Base-by-base conservation (phyloP, 106 monocot species). In the Acanthochlamys bracteata region DNA sequence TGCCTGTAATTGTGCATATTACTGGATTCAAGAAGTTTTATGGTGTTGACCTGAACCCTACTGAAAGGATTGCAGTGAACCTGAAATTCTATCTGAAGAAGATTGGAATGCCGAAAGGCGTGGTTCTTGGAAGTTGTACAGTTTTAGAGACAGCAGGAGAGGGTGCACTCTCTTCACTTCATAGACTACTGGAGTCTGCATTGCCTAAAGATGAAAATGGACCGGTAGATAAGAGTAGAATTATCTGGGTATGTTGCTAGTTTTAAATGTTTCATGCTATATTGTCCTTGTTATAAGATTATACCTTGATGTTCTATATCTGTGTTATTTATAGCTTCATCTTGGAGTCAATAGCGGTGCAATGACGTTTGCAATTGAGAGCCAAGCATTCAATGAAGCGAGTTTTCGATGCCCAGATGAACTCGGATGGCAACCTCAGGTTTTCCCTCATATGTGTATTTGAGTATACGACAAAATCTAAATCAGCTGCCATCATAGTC, bases 321-420 rank as follows among this genome's bases (percentile, higher is more conserved):
- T 43, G 7, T 43, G 13, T 13, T 43, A 8, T 7, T 43, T 43
- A 39, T 76, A 95, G 94, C 46, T 95, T 14, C 94, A 95, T 65
- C 72, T 95, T 80, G 94, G 94, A 71, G 94, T 95, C 16, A 89
- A 95, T 69, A 95, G 94, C 80, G 94, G 94, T 68, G 81, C 94
- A 68, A 71, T 75, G 59, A 82, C 73, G 73, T 90, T 95, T 75
- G 82, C 90, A 42, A 42, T 95, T 46, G 94, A 95, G 71, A 86
- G 41, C 61, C 94, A 95, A 73, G 94, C 94, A 49, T 74, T 90
- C 51, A 95, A 95, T 74, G 94, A 95, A 72, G 94, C 94, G 54
- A 90, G 84, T 42, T 90, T 95, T 61, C 79, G 84, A 39, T 95
- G 94, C 52, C 84, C 90, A 23, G 94, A 95, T 82, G 86, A 95